Evolutionary conservation across 148 eudicot species (phyloP).

Genomic region (Camellia sinensis): DNA sequence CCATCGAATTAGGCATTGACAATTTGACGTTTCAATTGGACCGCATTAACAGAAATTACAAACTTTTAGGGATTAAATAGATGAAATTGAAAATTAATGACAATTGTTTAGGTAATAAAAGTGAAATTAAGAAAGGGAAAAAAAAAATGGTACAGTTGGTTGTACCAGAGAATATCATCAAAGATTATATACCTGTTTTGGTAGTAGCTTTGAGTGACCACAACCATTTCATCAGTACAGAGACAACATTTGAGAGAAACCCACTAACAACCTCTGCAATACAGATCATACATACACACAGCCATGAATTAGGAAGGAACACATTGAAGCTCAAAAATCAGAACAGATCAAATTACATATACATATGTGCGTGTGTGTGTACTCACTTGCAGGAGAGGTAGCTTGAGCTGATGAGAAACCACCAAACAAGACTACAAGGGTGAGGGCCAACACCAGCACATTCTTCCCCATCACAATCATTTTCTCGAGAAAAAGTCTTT

Average conservation of each 20-base stretch:
- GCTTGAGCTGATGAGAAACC: conserved; percentile 60
- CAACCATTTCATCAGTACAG: conserved; percentile 74
- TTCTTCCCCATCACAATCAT: conserved; percentile 35
- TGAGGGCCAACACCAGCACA: conserved; percentile 31
- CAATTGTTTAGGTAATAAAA: too few relatives aligned
- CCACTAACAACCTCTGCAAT: conserved; percentile 82
- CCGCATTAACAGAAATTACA: too few relatives aligned
- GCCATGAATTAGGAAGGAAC: conserved; percentile 4
- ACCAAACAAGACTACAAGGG: conserved; percentile 41
- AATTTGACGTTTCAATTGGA: too few relatives aligned
- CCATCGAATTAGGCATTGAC: too few relatives aligned
- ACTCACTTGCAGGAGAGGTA: conserved; percentile 77
- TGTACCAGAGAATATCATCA: neutral
- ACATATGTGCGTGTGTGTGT: neutral
- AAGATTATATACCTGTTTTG: conserved; percentile 63
- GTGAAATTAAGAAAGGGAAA: neutral
- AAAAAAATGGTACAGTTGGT: neutral
- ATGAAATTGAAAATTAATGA: too few relatives aligned
- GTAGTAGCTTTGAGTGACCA: conserved; percentile 83
- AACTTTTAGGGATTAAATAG: too few relatives aligned
- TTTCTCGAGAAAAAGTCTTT: conserved; percentile 6
- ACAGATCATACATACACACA: neutral
- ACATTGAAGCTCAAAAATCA: neutral
- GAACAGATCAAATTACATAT: conserved; percentile 12
- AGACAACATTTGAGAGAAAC: conserved; percentile 58